Base-by-base conservation (phyloP, 2,329 filamentous ascomycete species). In the Myrmaecium sp. region DNA sequence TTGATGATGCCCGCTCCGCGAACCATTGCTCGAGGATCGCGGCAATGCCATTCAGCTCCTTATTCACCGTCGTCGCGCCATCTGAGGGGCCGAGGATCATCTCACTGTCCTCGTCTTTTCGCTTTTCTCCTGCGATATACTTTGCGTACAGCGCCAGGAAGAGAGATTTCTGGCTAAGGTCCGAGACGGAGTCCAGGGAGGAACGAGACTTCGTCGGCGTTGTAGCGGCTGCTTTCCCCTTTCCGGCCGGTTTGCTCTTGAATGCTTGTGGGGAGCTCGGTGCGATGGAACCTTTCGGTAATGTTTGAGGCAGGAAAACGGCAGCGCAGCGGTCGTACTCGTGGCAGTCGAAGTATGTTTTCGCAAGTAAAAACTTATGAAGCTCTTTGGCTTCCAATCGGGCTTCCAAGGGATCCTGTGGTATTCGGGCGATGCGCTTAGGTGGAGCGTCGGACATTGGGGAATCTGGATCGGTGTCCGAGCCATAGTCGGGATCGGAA, bases 41-140 rank as follows among this genome's bases (percentile, higher is more conserved):
- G 12, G 77, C 74, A 19, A 95, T 69, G 1, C 68, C 64, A 3
- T 77, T 62, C 16, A 98, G 57, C 47, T 95, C 82, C 48, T 83
- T 82, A 49, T 98, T 98, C 32, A 71, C 55, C 2, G 81, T 79
- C 17, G 74, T 74, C 1, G 84, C 83, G 9, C 82, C 73, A 51
- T 98, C 89, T 31, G 84, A 74, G 1, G 89, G 86, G 0, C 89
- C 89, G 54, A 95, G 71, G 26, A 98, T 80, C 78, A 94, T 94
- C 55, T 98, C 89, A 13, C 80, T 82, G 31, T 95, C 86, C 51
- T 98, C 89, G 41, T 93, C 81, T 52, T 86, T 93, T 36, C 81
- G 73, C 60, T 95, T 94, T 60, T 98, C 89, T 2, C 89, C 89
- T 0, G 84, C 78, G 36, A 95, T 69, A 46, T 84, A 83, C 45